phyloP scores from a whole-genome alignment of 805 yeast species.

The Soucietia sequanensis region DNA sequence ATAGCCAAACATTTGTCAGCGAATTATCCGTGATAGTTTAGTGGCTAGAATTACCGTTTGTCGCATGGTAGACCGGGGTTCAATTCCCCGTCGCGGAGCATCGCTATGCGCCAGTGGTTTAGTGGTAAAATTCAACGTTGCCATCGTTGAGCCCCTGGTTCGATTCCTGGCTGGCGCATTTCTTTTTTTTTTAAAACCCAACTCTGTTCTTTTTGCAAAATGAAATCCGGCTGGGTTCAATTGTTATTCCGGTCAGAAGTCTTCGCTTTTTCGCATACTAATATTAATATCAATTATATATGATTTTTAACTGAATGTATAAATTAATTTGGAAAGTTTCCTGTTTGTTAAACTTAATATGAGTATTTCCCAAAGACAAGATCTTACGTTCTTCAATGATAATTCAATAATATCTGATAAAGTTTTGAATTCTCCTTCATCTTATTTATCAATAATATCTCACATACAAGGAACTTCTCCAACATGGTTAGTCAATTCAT shows the following conservation, averaged over 20 bases:
- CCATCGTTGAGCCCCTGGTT: slow-evolving; percentile 23
- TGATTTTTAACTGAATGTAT: too few species aligned
- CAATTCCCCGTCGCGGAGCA: slow-evolving; percentile 19
- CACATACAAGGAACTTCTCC: slow-evolving; percentile 55
- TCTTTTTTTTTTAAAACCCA: too few species aligned
- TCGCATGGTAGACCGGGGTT: slow-evolving; percentile 21
- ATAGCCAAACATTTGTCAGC: too few species aligned
- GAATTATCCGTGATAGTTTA: slow-evolving; percentile 15
- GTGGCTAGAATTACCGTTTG: slow-evolving; percentile 21
- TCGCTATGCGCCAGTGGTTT: slow-evolving; percentile 15
- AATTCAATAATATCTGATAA: slow-evolving; percentile 41
- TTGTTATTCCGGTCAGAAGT: too few species aligned
- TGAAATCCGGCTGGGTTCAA: too few species aligned
- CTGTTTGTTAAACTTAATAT: too few species aligned
- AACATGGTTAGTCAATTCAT: slow-evolving; percentile 57
- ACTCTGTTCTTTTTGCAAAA: too few species aligned
- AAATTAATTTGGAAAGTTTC: too few species aligned
- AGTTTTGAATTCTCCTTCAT: slow-evolving; percentile 11
- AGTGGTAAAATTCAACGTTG: slow-evolving; percentile 21
- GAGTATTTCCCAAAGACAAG: slow-evolving; percentile 63
- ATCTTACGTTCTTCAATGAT: slow-evolving; percentile 52
- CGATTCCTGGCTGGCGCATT: slow-evolving; percentile 20
- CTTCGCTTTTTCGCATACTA: too few species aligned
- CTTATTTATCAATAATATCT: slow-evolving; percentile 26
- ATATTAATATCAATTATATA: too few species aligned